These are phyloP conservation scores for Phytophthora sp. DNA, from an alignment of 352 stramenopile genomes.

Conservation along the genomic window DNA sequence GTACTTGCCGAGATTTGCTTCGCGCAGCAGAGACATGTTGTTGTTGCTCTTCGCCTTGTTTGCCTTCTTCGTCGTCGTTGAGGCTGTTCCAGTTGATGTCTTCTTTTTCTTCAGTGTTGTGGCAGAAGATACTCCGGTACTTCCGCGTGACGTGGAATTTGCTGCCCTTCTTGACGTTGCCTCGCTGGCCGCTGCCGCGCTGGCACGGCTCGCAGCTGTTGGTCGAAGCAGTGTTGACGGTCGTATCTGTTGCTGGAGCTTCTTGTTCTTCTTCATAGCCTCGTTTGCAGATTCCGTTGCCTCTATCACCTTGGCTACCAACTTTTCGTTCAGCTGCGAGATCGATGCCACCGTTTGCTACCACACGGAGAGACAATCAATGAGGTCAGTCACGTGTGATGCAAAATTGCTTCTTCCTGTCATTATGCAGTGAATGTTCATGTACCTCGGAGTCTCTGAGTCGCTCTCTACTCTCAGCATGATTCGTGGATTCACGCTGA, in stretches of 20 bases:
- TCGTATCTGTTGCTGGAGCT: conserved; percentile 56
- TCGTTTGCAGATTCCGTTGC: conserved; percentile 60
- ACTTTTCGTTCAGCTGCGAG: conserved; percentile 75
- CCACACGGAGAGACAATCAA: background rate
- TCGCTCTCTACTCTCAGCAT: conserved; percentile 51
- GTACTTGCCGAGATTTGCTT: conserved; percentile 76
- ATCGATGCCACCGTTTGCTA: conserved; percentile 73
- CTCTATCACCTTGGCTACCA: conserved; percentile 70
- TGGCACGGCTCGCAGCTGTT: conserved; percentile 65
- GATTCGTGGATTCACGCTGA: conserved; percentile 49
- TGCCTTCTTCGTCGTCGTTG: conserved; percentile 33
- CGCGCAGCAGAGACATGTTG: conserved; percentile 66
- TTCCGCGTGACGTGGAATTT: conserved; percentile 8
- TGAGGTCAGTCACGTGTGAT: background rate
- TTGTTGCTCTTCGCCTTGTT: conserved; percentile 54
- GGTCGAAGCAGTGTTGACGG: conserved; percentile 54
- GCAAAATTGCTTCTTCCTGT: too few relatives aligned
- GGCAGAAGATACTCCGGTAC: background rate
- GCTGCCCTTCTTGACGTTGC: conserved; percentile 22
- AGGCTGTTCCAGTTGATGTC: conserved; percentile 8
- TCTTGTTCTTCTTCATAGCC: conserved; percentile 61
- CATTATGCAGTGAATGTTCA: background rate
- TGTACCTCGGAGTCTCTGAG: conserved; percentile 64
- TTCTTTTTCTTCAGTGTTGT: conserved; percentile 39
- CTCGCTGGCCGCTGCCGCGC: conserved; percentile 25